These are phyloP conservation scores for Colletotrichum salicis DNA, from an alignment of 2,329 filamentous ascomycete species.

Conservation along the genomic window DNA sequence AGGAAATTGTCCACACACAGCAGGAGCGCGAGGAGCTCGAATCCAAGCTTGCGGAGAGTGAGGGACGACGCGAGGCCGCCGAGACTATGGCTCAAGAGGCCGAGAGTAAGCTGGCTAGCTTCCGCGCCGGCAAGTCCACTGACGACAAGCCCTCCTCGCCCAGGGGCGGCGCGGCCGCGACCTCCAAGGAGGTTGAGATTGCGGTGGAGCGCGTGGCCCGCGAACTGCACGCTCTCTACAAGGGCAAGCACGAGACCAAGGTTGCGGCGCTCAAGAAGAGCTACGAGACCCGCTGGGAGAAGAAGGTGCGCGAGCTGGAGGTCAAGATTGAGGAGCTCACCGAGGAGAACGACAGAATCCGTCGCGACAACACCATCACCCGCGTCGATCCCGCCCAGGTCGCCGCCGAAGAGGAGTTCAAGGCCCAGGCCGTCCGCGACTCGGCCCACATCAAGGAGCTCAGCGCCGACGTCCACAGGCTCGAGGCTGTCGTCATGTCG, in stretches of 20 bases:
- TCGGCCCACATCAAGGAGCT: constrained; percentile 75
- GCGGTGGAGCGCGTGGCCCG: constrained; percentile 92
- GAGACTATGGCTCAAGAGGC: constrained; percentile 82
- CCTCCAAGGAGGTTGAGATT: constrained; percentile 77
- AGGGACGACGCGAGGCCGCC: constrained; percentile 77
- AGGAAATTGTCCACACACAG: constrained; percentile 82
- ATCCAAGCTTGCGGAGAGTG: constrained; percentile 79
- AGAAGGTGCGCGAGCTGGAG: constrained; percentile 84
- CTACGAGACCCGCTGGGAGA: constrained; percentile 89
- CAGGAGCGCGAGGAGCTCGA: constrained; percentile 84
- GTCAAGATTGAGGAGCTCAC: constrained; percentile 73
- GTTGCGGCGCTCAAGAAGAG: constrained; percentile 87
- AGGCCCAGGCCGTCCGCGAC: constrained; percentile 69
- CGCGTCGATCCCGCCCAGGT: constrained; percentile 61
- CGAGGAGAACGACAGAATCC: constrained; percentile 80
- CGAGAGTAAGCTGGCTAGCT: constrained; percentile 78
- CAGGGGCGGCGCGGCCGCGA: constrained; percentile 39
- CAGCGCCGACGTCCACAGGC: constrained; percentile 78
- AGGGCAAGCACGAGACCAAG: constrained; percentile 96
- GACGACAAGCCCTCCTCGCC: constrained; percentile 52
- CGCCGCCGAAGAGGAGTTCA: constrained; percentile 62
- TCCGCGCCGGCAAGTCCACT: constrained; percentile 70
- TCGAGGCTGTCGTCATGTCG: constrained; percentile 77
- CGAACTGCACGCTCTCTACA: constrained; percentile 93
- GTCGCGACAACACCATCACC: constrained; percentile 73